Evolutionary conservation across 495 filamentous ascomycete genomes (phyloP).

Genomic region (Lasiosphaeria hispida): DNA sequence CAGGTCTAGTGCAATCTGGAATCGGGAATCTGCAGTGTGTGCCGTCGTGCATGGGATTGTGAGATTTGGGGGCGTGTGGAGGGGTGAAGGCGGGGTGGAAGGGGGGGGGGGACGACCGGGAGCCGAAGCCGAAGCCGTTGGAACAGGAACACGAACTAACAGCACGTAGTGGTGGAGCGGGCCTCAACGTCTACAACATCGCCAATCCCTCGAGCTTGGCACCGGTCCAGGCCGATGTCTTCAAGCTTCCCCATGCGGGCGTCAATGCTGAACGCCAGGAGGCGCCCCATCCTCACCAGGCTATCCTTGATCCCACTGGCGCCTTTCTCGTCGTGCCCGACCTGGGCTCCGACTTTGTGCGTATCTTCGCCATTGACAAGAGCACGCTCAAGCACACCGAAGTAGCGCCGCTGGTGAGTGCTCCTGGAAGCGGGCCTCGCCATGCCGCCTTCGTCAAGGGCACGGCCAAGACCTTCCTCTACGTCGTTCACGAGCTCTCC

Average conservation of each 20-base stretch:
- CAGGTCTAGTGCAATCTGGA: background rate
- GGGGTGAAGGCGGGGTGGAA: background rate
- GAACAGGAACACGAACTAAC: slow-evolving; percentile 4
- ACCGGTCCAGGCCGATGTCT: slow-evolving; percentile 51
- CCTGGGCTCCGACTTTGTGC: slow-evolving; percentile 66
- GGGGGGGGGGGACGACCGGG: too few relatives aligned
- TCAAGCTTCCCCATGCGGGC: slow-evolving; percentile 48
- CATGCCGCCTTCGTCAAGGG: slow-evolving; percentile 61
- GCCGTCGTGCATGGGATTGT: background rate
- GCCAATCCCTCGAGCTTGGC: slow-evolving; percentile 30
- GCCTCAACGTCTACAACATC: slow-evolving; percentile 23
- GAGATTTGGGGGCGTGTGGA: background rate
- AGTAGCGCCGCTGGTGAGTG: slow-evolving; percentile 29
- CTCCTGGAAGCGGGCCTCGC: slow-evolving; percentile 61
- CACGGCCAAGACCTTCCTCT: slow-evolving; percentile 52
- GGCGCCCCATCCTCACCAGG: slow-evolving; percentile 65
- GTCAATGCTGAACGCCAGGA: slow-evolving; percentile 56
- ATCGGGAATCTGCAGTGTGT: background rate
- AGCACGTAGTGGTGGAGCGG: slow-evolving; percentile 16
- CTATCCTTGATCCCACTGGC: slow-evolving; percentile 65
- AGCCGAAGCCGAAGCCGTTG: background rate
- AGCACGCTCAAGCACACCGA: slow-evolving; percentile 35
- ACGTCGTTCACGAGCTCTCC: slow-evolving; percentile 61
- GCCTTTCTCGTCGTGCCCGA: slow-evolving; percentile 67
- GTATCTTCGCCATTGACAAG: slow-evolving; percentile 56